Percentiles rank a stretch among this genome's conserved stretches.
Evolutionary conservation across 805 yeast genomes (phyloP).

Genomic region (Maudiozyma bulderi): DNA sequence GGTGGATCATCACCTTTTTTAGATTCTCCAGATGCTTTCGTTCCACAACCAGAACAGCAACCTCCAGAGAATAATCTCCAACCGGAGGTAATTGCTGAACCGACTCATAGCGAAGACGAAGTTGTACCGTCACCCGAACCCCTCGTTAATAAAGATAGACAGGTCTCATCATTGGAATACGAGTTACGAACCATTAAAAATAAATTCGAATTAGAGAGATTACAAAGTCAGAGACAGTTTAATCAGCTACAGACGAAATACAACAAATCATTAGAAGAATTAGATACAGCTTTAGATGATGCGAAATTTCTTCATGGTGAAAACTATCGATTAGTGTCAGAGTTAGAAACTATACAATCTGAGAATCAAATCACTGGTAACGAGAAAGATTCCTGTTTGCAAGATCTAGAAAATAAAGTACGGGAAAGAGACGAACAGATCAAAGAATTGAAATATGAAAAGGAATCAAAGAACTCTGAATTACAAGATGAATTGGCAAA

Average conservation of each 20-base stretch:
- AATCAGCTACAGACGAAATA: constrained; percentile 25
- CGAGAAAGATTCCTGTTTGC: constrained; percentile 21
- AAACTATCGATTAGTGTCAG: constrained; percentile 18
- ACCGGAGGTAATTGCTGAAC: not conserved
- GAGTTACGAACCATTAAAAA: constrained; percentile 31
- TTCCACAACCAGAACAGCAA: not conserved
- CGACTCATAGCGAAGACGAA: not conserved
- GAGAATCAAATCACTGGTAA: constrained; percentile 16
- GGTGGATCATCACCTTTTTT: constrained; percentile 33
- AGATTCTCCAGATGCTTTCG: constrained; percentile 22
- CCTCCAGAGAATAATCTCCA: no score
- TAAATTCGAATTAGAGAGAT: constrained; percentile 29
- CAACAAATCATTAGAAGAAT: constrained; percentile 22
- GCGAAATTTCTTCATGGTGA: constrained; percentile 30
- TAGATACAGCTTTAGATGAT: constrained; percentile 27
- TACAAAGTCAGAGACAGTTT: constrained; percentile 17
- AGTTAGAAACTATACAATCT: constrained; percentile 14
- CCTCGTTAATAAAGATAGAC: constrained; percentile 12
- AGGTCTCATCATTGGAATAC: constrained; percentile 28
- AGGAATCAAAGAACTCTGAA: constrained; percentile 15
- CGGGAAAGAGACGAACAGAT: constrained; percentile 22
- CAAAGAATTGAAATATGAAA: constrained; percentile 31
- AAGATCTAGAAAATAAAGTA: constrained; percentile 31
- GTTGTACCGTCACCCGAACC: not conserved
- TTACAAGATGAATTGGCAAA: constrained; percentile 11